Base-by-base conservation (phyloP, 2,329 filamentous ascomycete species). In the Didymella exigua region DNA sequence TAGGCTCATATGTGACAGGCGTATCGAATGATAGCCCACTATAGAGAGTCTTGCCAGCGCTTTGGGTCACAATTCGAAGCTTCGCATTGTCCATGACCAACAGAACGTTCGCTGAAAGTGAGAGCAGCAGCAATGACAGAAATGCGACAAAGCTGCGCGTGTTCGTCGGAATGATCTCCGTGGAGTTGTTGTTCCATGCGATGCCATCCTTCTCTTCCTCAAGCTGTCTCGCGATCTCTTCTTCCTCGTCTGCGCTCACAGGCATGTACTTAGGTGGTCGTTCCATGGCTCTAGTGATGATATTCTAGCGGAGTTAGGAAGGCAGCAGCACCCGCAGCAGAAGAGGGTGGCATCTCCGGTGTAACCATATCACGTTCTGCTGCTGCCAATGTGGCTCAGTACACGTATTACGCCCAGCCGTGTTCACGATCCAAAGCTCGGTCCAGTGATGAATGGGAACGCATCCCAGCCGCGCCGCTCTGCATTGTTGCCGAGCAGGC, bases 11-110 rank as follows among this genome's bases (percentile, higher is more conserved):
- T 14, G 66, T 54, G 18, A 67, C 36, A 27, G 57, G 55, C 5
- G 63, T 69, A 26, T 73, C 66, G 53, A 72, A 71, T 1, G 59
- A 63, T 16, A 68, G 58, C 16, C 68, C 63, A 48, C 70, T 71
- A 47, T 69, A 73, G 13, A 49, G 48, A 7, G 61, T 69, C 49
- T 55, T 66, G 7, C 61, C 64, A 14, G 49, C 46, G 30, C 62
- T 57, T n/a, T 42, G 48, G 6, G 54, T 34, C 9, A 24, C 49
- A 14, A 58, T 63, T 13, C 60, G 60, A n/a, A 68, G 55, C 34
- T 54, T 61, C 13, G 58, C 64, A 37, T 68, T 67, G 14, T 67
- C 60, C 60, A 72, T 62, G 2, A 71, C 56, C 16, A 74, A 49
- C 19, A 72, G 46, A 5, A 71, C 60, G 38, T 74, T 74, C 4